Evolutionary conservation across 225 moss, liverwort and hornwort species (phyloP).

Genomic region (Pseudoscleropodium purum): DNA sequence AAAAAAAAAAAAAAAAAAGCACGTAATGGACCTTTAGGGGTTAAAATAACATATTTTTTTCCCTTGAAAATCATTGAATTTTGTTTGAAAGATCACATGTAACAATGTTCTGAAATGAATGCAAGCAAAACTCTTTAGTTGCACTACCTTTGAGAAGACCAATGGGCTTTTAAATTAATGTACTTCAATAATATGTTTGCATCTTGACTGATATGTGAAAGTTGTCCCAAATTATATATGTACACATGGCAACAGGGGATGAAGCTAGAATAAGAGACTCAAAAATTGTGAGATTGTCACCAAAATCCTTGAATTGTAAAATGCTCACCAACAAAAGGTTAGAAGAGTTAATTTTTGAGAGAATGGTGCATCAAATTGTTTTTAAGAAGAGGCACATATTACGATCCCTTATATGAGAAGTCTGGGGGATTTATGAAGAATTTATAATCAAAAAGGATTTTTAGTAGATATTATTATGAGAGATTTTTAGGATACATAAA

Average conservation of each 20-base stretch:
- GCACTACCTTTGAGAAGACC: neutral
- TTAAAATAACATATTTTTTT: neutral
- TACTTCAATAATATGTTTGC: neutral
- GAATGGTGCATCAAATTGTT: neutral
- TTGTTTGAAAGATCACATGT: neutral
- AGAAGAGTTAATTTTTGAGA: neutral
- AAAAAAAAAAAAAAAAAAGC: too few species aligned
- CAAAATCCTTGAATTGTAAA: neutral
- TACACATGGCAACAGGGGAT: too few species aligned
- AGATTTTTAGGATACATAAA: neutral
- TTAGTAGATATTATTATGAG: neutral
- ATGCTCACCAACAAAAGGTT: neutral
- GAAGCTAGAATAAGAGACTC: too few species aligned
- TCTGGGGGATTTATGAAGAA: too few species aligned
- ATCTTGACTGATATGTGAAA: neutral
- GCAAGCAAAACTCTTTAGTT: neutral
- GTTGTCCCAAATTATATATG: too few species aligned
- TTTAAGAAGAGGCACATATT: neutral
- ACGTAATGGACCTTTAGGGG: too few species aligned
- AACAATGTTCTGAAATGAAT: neutral
- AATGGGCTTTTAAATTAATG: neutral
- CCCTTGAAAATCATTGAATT: neutral
- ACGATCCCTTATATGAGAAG: too few species aligned
- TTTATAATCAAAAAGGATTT: neutral
- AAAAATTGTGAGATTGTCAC: neutral